These are phyloP conservation scores for Cladorrhinum sp. DNA, from an alignment of 2,329 filamentous ascomycete species.

Conservation along the genomic window DNA sequence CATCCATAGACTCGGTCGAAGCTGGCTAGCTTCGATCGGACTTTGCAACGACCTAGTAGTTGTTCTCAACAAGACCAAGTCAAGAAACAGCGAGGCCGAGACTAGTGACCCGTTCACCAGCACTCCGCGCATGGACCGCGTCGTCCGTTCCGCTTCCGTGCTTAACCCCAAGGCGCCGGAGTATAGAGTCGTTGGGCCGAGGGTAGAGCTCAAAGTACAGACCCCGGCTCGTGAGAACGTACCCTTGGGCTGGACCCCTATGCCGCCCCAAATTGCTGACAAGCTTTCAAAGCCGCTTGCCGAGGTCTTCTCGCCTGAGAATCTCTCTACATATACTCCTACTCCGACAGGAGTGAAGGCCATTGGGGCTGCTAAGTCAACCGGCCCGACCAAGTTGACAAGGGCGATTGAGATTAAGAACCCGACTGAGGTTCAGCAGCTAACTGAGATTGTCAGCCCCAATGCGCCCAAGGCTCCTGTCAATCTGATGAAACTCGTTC, in stretches of 20 bases:
- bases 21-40: slow-evolving; percentile 20
- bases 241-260: not conserved
- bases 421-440: too few species aligned
- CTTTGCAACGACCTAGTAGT: not conserved
- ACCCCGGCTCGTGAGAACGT: not conserved
- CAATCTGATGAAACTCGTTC: not conserved
- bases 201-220: not conserved
- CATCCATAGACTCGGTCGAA: slow-evolving; percentile 4
- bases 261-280: not conserved
- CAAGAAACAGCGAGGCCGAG: not conserved
- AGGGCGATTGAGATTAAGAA: not conserved
- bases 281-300: not conserved
- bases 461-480: not conserved
- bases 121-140: not conserved
- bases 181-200: not conserved
- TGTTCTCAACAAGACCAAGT: not conserved
- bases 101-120: not conserved
- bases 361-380: too few species aligned
- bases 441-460: too few species aligned
- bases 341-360: not conserved
- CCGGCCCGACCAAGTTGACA: too few species aligned
- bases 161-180: not conserved
- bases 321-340: not conserved
- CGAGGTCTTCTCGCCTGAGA: not conserved
- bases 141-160: not conserved